phyloP scores from a whole-genome alignment of 495 filamentous ascomycete genomes.

The Tuber umbilicatum region DNA sequence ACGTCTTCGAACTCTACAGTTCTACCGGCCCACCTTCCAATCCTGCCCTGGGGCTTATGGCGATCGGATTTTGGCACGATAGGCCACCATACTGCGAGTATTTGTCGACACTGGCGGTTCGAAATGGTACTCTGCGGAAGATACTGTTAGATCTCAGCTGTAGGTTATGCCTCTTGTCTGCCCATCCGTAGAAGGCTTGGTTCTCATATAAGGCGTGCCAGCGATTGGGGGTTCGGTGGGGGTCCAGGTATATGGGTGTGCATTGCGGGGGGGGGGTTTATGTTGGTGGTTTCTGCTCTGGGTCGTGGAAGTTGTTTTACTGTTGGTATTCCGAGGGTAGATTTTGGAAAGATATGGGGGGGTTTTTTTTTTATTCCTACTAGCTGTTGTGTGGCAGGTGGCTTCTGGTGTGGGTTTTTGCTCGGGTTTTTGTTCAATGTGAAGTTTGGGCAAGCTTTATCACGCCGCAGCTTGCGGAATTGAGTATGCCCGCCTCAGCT shows the following conservation, averaged over 20 bases:
- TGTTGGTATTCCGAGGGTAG: too few species aligned
- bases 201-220: neutral
- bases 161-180: neutral
- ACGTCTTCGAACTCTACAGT: neutral
- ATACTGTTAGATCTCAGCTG: neutral
- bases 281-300: too few species aligned
- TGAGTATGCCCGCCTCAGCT: neutral
- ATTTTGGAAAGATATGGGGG: too few species aligned
- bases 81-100: too few species aligned
- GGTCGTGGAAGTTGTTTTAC: too few species aligned
- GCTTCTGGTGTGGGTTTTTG: neutral
- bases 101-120: too few species aligned
- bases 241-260: too few species aligned
- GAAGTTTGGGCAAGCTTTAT: neutral
- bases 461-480: neutral
- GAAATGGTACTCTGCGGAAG: neutral
- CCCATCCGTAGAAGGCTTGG: neutral
- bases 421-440: neutral
- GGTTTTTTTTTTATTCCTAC: too few species aligned
- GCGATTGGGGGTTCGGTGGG: neutral
- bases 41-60: neutral
- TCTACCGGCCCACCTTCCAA: neutral
- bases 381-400: too few species aligned
- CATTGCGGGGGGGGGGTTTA: neutral
- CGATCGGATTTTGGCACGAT: too few species aligned